Evolutionary conservation across 2,329 filamentous ascomycete species (phyloP).

Genomic region (Magnaporthales sp.): DNA sequence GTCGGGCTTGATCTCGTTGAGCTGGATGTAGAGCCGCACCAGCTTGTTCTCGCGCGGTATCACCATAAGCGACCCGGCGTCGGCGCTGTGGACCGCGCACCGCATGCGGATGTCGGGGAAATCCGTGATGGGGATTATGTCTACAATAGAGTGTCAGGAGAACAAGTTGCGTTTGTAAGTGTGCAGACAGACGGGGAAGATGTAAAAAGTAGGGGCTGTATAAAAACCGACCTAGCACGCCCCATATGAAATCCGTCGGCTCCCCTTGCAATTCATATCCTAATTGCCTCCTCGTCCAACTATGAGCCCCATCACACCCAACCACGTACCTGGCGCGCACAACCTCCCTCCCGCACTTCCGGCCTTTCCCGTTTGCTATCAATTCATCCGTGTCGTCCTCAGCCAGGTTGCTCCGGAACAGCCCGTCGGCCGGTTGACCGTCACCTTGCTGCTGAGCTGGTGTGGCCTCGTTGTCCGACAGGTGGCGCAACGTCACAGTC

Average conservation of each 20-base stretch:
- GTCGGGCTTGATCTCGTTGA: slow-evolving; percentile 24
- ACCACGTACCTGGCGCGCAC: slow-evolving; percentile 55
- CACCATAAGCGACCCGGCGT: slow-evolving; percentile 44
- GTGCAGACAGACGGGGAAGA: neutral
- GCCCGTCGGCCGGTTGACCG: slow-evolving; percentile 34
- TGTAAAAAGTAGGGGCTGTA: too few relatives aligned
- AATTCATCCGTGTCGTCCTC: slow-evolving; percentile 44
- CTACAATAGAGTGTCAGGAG: slow-evolving; percentile 27
- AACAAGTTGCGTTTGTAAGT: neutral
- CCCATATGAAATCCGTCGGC: slow-evolving; percentile 34
- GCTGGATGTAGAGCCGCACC: slow-evolving; percentile 49
- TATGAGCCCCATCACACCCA: slow-evolving; percentile 61
- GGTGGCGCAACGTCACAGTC: slow-evolving; percentile 43
- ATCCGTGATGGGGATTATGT: slow-evolving; percentile 25
- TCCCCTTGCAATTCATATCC: slow-evolving; percentile 41
- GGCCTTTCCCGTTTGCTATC: slow-evolving; percentile 15
- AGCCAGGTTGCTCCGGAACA: slow-evolving; percentile 47
- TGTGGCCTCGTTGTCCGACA: slow-evolving; percentile 45
- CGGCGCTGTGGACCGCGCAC: slow-evolving; percentile 42
- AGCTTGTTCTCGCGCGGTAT: slow-evolving; percentile 52
- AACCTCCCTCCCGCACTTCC: slow-evolving; percentile 28
- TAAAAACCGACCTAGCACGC: neutral
- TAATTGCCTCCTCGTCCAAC: slow-evolving; percentile 52
- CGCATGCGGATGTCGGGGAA: slow-evolving; percentile 47
- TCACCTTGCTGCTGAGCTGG: slow-evolving; percentile 21